Evolutionary conservation across 1,284 basidiomycete genomes (phyloP).

Genomic region (Schizopora paradoxa): DNA sequence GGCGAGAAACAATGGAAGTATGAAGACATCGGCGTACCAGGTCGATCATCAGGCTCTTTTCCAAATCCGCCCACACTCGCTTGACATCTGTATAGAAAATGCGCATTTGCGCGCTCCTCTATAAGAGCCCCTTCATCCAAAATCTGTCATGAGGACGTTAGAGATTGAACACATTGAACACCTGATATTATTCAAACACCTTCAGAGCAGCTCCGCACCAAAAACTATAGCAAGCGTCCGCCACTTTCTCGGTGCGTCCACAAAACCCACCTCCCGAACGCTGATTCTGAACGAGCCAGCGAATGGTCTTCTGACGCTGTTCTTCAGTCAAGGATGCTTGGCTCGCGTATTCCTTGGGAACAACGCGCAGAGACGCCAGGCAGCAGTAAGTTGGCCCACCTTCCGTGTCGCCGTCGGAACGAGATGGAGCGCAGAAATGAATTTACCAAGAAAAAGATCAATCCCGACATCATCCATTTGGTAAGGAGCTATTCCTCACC

Average conservation of each 20-base stretch:
- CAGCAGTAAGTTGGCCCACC: conserved; percentile 94
- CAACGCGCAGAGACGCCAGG: conserved; percentile 69
- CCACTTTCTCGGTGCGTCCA: conserved; percentile 79
- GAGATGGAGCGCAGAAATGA: background rate
- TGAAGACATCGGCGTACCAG: conserved; percentile 46
- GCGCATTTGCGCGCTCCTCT: conserved; percentile 47
- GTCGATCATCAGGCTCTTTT: conserved; percentile 71
- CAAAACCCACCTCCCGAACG: conserved; percentile 68
- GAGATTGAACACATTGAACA: background rate
- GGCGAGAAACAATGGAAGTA: conserved; percentile 1
- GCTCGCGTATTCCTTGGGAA: conserved; percentile 25
- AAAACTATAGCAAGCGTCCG: conserved; percentile 93
- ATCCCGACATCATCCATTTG: background rate
- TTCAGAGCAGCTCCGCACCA: conserved; percentile 82
- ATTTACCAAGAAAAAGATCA: background rate
- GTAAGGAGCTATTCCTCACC: conserved; percentile 37
- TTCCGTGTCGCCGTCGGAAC: no score
- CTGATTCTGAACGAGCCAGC: conserved; percentile 77
- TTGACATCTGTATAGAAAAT: conserved; percentile 72
- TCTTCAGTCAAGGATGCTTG: conserved; percentile 32
- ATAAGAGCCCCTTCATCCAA: conserved; percentile 52
- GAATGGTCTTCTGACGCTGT: conserved; percentile 52
- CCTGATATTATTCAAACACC: conserved; percentile 36
- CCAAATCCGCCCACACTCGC: conserved; percentile 82
- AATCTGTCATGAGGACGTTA: conserved; percentile 40